A percentile compares a stretch with the other conserved stretches of the same genome.
These are phyloP conservation scores for Moelleriella libera DNA, from an alignment of 2,329 filamentous ascomycete species.

Conservation along the genomic window DNA sequence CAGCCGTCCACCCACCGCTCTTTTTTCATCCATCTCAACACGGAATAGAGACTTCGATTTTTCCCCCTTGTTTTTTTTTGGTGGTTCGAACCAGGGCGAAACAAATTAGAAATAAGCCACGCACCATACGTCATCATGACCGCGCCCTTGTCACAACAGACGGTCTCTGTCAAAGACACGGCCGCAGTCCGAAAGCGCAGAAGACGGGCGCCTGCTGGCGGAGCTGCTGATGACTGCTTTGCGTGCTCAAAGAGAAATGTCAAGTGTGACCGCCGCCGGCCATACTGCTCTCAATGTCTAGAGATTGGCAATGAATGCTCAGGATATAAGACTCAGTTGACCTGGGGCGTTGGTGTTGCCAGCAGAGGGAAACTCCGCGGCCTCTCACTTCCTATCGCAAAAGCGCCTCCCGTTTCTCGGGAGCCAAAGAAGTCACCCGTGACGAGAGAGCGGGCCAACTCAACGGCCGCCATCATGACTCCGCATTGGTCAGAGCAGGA, in stretches of 20 bases:
- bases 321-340: slow-evolving; percentile 92
- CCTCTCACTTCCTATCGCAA: slow-evolving; percentile 59
- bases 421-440: slow-evolving; percentile 32
- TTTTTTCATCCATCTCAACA: no score
- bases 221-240: slow-evolving; percentile 90
- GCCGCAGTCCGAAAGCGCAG: slow-evolving; percentile 54
- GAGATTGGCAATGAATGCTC: slow-evolving; percentile 86
- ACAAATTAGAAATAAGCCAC: no score
- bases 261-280: slow-evolving; percentile 80
- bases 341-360: slow-evolving; percentile 91
- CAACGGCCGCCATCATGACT: slow-evolving; percentile 19
- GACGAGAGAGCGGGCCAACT: slow-evolving; percentile 29
- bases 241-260: slow-evolving; percentile 72
- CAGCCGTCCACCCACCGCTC: no score
- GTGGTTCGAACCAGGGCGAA: no score
- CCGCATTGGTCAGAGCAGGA: slow-evolving; percentile 17
- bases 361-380: slow-evolving; percentile 90
- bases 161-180: slow-evolving; percentile 31
- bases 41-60: no score
- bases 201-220: slow-evolving; percentile 76
- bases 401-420: slow-evolving; percentile 39
- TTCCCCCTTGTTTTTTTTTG: no score
- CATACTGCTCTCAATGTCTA: slow-evolving; percentile 90
- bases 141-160: slow-evolving; percentile 29
- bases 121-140: slow-evolving; percentile 30